These are phyloP conservation scores for Nicotiana knightiana DNA, from an alignment of 257 asterid genomes.

Conservation along the genomic window DNA sequence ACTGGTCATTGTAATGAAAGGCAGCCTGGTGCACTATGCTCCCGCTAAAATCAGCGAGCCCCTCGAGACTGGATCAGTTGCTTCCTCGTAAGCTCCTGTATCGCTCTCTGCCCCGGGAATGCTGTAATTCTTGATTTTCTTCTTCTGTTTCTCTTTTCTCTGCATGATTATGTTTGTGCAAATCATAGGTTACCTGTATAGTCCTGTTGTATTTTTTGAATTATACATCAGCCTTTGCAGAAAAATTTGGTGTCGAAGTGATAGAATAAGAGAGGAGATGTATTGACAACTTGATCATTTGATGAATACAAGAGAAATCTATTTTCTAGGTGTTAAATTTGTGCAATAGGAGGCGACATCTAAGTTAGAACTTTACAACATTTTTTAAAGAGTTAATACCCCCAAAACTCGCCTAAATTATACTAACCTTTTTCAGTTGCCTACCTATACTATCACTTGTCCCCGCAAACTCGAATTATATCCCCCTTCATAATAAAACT, in stretches of 20 bases:
- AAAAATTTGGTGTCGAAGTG: neutral
- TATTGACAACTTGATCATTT: neutral
- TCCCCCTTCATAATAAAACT: too few species aligned
- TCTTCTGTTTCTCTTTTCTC: neutral
- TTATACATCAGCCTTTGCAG: neutral
- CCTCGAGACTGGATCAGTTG: conserved; percentile 31
- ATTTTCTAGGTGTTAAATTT: neutral
- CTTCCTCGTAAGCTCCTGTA: neutral
- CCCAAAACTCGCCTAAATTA: too few species aligned
- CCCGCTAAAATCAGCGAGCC: conserved; percentile 62
- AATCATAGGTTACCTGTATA: neutral
- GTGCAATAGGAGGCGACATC: neutral
- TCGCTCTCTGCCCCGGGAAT: neutral
- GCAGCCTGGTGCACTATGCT: conserved; percentile 15
- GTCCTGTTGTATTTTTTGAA: neutral
- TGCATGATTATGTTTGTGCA: neutral
- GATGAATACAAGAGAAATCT: neutral
- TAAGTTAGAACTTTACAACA: neutral
- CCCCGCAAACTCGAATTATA: too few species aligned
- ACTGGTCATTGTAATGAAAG: conserved; percentile 66
- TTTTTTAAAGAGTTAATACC: too few species aligned
- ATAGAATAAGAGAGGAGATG: neutral
- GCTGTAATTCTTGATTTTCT: neutral
- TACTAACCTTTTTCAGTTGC: too few species aligned
- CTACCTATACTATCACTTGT: too few species aligned